Evolutionary conservation across 2,329 filamentous ascomycete genomes (phyloP), one percentile per base, ranked within the genome.

Genomic region (Aureobasidium sp.): DNA sequence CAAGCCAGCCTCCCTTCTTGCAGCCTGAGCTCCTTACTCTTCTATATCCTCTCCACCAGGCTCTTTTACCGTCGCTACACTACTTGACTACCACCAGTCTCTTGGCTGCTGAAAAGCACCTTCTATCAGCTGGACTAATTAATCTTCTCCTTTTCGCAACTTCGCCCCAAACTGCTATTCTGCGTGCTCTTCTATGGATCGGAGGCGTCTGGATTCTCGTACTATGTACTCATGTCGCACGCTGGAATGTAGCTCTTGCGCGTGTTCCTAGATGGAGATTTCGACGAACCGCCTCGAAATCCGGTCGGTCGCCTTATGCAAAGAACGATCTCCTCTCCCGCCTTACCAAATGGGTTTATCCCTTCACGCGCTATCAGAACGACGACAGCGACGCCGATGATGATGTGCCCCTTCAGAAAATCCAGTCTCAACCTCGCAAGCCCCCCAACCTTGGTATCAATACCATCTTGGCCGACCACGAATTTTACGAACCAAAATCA

Each of bases 31-130:
- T 77, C 9, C 74, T 87, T 37, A 78, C 82, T 31, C 77, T 89
- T 62, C 74, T 97, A 62, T 96, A 93, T 71, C 90, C 93, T 17
- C 78, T 97, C 48, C 92, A 97, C 69, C 88, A 90, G 73, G 85
- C 85, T 33, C 77, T 96, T 27, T 85, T 90, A 70, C 79, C 82
- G 33, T 84, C 89, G 33, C 73, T 97, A 61, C 85, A 90, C 68
- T 86, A 89, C 70, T 81, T 97, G 65, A 93, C 92, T 1, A 93
- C 90, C 0, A 96, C 91, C 1, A 97, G 92, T 73, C 81, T 97
- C 45, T 80, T 97, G 57, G 83, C 88, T 1, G 86, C 94, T 5
- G 94, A 99, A 73, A 81, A 97, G 45, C 91, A 97, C 68, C 80
- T 99, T 11, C 82, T 97, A 17, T 93, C 93, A 0, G 84, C 89